Conservation (phyloP, 495 filamentous ascomycete species). For the Neurospora sp. region DNA sequence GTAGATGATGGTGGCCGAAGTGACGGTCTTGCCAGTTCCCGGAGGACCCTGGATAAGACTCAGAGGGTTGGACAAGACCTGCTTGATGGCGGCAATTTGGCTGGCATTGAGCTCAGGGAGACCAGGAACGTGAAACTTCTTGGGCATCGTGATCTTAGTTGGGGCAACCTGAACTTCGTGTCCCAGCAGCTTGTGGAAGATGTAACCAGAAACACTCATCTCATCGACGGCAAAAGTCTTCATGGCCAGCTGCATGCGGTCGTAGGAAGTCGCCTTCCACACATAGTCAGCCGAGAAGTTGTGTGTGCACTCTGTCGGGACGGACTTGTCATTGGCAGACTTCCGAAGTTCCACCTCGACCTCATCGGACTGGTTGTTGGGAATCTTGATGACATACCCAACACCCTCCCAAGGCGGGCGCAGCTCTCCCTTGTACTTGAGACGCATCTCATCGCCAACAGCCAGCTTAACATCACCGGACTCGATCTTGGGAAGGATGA, state of each 20-base stretch:
- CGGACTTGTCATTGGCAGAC: constrained; percentile 71
- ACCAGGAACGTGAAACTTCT: constrained; percentile 93
- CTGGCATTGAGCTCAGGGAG: constrained; percentile 91
- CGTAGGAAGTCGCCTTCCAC: constrained; percentile 98
- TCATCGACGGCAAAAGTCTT: constrained; percentile 98
- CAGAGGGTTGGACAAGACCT: constrained; percentile 82
- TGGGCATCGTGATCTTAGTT: constrained; percentile 93
- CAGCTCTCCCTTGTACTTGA: constrained; percentile 92
- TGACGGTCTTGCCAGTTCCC: constrained; percentile 97
- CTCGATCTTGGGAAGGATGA: constrained; percentile 93
- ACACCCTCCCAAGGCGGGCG: constrained; percentile 95
- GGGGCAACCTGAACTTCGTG: constrained; percentile 93
- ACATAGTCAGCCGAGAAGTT: constrained; percentile 98
- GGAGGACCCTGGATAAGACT: constrained; percentile 96
- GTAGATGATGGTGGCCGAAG: constrained; percentile 98
- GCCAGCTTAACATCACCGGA: constrained; percentile 96
- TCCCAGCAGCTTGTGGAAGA: constrained; percentile 93
- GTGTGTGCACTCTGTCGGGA: constrained; percentile 94
- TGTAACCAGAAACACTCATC: constrained; percentile 96
- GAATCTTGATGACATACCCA: constrained; percentile 98
- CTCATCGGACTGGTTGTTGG: constrained; percentile 98
- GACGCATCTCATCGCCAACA: constrained; percentile 95
- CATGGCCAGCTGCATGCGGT: constrained; percentile 99
- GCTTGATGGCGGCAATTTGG: constrained; percentile 95
- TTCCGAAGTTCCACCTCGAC: constrained; percentile 87